Percentiles rank a stretch among this genome's conserved stretches.
Conservation (phyloP, 768 basidiomycete species). For the Guyanaporus albipodus region DNA sequence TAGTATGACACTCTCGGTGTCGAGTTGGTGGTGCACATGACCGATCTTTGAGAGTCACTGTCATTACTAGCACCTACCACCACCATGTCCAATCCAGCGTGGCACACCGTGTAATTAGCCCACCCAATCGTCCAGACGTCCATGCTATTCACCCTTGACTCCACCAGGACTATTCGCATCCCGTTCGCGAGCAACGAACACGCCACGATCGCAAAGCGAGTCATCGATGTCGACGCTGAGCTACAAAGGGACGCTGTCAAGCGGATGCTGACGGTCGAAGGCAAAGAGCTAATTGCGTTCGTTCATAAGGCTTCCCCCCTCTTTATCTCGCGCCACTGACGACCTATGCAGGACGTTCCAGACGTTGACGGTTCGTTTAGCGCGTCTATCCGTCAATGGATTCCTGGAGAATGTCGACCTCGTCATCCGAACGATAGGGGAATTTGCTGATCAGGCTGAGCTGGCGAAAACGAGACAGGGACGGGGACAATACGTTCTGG, state of each 20-base stretch:
- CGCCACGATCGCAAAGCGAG: conserved; percentile 76
- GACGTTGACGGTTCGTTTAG: conserved; percentile 80
- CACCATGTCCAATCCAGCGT: conserved; percentile 31
- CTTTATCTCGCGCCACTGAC: conserved; percentile 1
- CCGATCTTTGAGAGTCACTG: neutral
- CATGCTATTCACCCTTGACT: neutral
- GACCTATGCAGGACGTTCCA: conserved; percentile 52
- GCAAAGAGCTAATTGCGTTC: conserved; percentile 70
- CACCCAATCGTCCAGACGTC: neutral
- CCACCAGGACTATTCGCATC: conserved; percentile 60
- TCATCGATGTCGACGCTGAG: conserved; percentile 84
- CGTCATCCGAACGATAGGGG: conserved; percentile 73
- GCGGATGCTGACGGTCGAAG: conserved; percentile 64
- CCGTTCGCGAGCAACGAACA: conserved; percentile 75
- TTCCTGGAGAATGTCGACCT: conserved; percentile 90
- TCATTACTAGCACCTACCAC: too few species aligned
- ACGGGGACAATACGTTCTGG: too few species aligned
- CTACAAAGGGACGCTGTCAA: conserved; percentile 78
- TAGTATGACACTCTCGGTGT: too few species aligned
- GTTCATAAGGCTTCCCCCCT: conserved; percentile 31
- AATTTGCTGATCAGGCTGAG: conserved; percentile 70
- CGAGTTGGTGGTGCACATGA: too few species aligned
- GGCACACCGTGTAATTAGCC: conserved; percentile 54
- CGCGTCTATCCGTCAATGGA: conserved; percentile 77
- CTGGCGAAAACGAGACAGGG: conserved; percentile 1